phyloP scores from a whole-genome alignment of 148 eudicot species.

The Camellia sinensis region DNA sequence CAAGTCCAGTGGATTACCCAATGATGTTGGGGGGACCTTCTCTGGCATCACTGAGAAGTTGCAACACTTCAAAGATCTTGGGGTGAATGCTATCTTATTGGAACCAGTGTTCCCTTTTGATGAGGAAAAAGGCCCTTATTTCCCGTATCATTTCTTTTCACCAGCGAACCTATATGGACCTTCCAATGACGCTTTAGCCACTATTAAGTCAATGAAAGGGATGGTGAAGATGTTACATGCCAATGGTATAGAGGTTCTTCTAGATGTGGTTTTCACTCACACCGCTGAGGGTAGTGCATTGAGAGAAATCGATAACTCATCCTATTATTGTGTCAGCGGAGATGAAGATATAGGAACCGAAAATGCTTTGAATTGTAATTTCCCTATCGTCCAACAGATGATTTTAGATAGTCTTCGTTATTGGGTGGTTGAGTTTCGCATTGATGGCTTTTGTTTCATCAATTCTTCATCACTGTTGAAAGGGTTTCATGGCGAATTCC shows the following conservation, averaged over 20 bases:
- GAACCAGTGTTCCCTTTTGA: conserved; percentile 72
- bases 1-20: conserved; percentile 61
- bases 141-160: conserved; percentile 75
- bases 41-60: conserved; percentile 67
- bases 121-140: conserved; percentile 69
- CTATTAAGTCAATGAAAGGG: conserved; percentile 73
- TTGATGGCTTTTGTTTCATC: conserved; percentile 92
- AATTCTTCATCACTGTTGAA: conserved; percentile 62
- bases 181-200: conserved; percentile 38
- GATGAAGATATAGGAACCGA: conserved; percentile 25
- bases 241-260: conserved; percentile 71
- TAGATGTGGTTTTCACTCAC: conserved; percentile 93
- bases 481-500: conserved; percentile 69
- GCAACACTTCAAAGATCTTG: conserved; percentile 71
- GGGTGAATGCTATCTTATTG: conserved; percentile 75
- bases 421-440: conserved; percentile 80
- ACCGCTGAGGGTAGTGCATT: conserved; percentile 44
- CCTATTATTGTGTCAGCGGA: conserved; percentile 42
- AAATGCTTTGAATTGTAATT: conserved; percentile 73
- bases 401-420: conserved; percentile 79
- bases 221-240: conserved; percentile 86
- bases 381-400: conserved; percentile 73
- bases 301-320: conserved; percentile 52
- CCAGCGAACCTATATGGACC: conserved; percentile 58
- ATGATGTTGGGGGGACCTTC: conserved; percentile 62